A percentile compares a stretch with the other conserved stretches of the same genome.
These are phyloP conservation scores for Amorphotheca resinae DNA, from an alignment of 495 filamentous ascomycete genomes.

Conservation along the genomic window DNA sequence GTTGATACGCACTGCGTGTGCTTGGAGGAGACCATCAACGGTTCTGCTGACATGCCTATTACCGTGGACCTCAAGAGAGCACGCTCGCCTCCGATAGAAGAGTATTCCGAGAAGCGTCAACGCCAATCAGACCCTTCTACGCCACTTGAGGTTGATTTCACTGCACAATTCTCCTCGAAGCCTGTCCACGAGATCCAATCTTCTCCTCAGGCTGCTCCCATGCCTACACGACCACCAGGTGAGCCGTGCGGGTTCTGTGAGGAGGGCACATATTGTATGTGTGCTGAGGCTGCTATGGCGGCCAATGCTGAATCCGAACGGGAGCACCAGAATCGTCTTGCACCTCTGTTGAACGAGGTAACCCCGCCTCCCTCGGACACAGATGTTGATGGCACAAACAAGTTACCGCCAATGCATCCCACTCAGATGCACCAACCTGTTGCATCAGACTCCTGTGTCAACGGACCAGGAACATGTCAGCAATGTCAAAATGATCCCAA, in stretches of 20 bases:
- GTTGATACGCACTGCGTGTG: slow-evolving; percentile 50
- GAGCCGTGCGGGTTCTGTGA: slow-evolving; percentile 84
- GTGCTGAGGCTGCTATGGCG: slow-evolving; percentile 54
- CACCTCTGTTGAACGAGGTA: slow-evolving; percentile 38
- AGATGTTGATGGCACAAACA: slow-evolving; percentile 41
- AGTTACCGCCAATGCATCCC: slow-evolving; percentile 30
- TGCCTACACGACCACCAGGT: slow-evolving; percentile 1
- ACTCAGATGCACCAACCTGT: slow-evolving; percentile 23
- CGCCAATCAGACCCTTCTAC: slow-evolving; percentile 25
- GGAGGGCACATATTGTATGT: slow-evolving; percentile 74
- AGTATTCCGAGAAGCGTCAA: slow-evolving; percentile 13
- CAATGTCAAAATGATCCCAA: slow-evolving; percentile 68
- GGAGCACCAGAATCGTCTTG: slow-evolving; percentile 32
- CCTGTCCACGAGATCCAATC: slow-evolving; percentile 17
- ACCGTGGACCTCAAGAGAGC: slow-evolving; percentile 29
- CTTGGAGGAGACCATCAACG: slow-evolving; percentile 49
- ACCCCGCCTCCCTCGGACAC: slow-evolving; percentile 61
- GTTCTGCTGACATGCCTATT: slow-evolving; percentile 2
- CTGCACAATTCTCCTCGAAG: slow-evolving; percentile 44
- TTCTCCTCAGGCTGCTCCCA: slow-evolving; percentile 17
- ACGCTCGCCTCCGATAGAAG: slow-evolving; percentile 21
- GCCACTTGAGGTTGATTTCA: slow-evolving; percentile 60
- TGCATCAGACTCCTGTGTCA: slow-evolving; percentile 40
- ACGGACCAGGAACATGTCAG: slow-evolving; percentile 67
- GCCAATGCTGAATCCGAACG: slow-evolving; percentile 15